These are phyloP conservation scores for Pseudonectria foliicola DNA, from an alignment of 2,329 filamentous ascomycete genomes.

Conservation along the genomic window DNA sequence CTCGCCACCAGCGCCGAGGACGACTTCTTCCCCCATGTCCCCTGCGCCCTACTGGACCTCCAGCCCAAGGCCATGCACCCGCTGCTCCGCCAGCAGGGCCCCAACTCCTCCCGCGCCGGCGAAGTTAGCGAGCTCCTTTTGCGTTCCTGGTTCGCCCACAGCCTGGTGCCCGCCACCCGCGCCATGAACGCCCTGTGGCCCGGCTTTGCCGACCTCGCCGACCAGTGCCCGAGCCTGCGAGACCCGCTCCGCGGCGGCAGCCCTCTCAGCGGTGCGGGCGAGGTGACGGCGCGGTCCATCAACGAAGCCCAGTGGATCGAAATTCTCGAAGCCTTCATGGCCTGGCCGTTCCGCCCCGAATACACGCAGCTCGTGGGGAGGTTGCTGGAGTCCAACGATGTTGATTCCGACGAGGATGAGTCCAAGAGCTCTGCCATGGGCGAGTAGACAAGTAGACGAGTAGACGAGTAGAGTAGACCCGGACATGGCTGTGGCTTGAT, in stretches of 20 bases:
- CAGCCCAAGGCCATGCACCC: conserved; percentile 50
- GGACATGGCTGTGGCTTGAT: too few species aligned
- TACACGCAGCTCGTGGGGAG: conserved; percentile 42
- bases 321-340: conserved; percentile 51
- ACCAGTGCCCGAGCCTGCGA: conserved; percentile 39
- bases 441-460: too few species aligned
- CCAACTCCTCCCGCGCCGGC: conserved; percentile 32
- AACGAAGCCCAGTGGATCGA: conserved; percentile 50
- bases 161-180: conserved; percentile 36
- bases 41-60: conserved; percentile 57
- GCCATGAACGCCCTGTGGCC: conserved; percentile 49
- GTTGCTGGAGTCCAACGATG: conserved; percentile 23
- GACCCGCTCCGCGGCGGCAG: conserved; percentile 43
- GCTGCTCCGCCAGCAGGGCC: conserved; percentile 40
- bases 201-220: conserved; percentile 49
- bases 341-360: conserved; percentile 57
- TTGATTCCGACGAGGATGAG: conserved; percentile 20
- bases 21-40: conserved; percentile 61
- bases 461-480: too few species aligned
- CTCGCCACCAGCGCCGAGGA: conserved; percentile 41
- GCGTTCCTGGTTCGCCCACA: conserved; percentile 34
- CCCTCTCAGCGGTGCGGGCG: conserved; percentile 29
- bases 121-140: conserved; percentile 46
- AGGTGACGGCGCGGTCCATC: conserved; percentile 41
- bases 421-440: conserved; percentile 13